A percentile compares a stretch with the other conserved stretches of the same genome.
Conservation (phyloP, 2,329 filamentous ascomycete species). For the Arthroderma sp. region DNA sequence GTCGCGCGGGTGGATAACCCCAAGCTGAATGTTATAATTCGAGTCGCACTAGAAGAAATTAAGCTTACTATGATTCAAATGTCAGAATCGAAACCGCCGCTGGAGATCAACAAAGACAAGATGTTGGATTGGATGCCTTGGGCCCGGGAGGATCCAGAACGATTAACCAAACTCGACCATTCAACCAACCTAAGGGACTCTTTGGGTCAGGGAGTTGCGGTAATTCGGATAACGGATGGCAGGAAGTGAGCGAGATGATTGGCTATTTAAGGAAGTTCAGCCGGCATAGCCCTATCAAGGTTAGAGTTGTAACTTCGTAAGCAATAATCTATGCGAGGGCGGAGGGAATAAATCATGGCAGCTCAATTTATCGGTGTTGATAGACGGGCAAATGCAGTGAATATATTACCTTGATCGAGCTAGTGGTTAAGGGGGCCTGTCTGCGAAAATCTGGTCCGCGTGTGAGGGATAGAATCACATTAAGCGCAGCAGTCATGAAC, state of each 20-base stretch:
- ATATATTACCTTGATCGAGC: too few species aligned
- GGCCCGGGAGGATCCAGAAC: slow-evolving; percentile 4
- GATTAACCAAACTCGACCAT: background rate
- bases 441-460: too few species aligned
- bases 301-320: too few species aligned
- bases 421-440: too few species aligned
- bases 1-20: background rate
- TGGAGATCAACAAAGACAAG: slow-evolving; percentile 2
- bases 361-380: too few species aligned
- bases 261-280: slow-evolving; percentile 2
- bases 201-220: slow-evolving; percentile 3
- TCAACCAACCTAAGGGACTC: background rate
- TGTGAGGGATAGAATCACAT: too few species aligned
- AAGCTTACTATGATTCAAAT: slow-evolving; percentile 17
- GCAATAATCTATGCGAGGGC: too few species aligned
- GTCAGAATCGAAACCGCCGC: slow-evolving; percentile 6
- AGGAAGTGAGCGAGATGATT: slow-evolving; percentile 7
- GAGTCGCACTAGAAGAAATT: slow-evolving; percentile 14
- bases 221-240: slow-evolving; percentile 4
- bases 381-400: too few species aligned
- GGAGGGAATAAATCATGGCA: too few species aligned
- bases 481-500: too few species aligned
- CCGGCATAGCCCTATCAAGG: background rate
- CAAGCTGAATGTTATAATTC: slow-evolving; percentile 2
- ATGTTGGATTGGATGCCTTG: slow-evolving; percentile 11